Base-by-base conservation (phyloP, 2,329 filamentous ascomycete genomes). In the Ascochyta pisi region DNA sequence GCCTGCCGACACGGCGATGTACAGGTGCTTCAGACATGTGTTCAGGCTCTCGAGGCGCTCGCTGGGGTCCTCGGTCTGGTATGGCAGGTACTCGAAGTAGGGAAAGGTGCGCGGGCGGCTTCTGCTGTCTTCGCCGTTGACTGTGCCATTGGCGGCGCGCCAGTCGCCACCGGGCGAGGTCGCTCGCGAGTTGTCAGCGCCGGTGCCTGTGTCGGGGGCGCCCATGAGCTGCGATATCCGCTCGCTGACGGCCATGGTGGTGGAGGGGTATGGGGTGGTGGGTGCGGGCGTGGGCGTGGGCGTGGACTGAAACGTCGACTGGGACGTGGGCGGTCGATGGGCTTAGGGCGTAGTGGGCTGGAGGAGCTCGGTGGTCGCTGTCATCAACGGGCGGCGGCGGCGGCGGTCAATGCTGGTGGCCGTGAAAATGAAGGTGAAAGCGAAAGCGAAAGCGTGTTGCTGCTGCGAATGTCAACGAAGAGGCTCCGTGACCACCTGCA, bases 11-110 rank as follows among this genome's bases (percentile, higher is more conserved):
- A 99, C 83, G 54, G 94, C 86, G 66, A 97, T 91, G 75, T 96
- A 98, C 27, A 99, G 88, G 71, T 96, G 91, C 75, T 93, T 95
- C 65, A 98, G 83, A 67, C 97, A 98, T 73, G 92, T 91, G 41
- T 89, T 84, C 42, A 99, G 81, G 60, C 93, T 92, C 46, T 83
- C 84, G 73, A 96, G 88, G 61, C 93, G 86, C 77, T 92, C 85
- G 31, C 82, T 75, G 61, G 94, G 89, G 71, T 90, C 87, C 77
- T 99, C 96, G 52, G 93, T 89, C 54, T 87, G 79, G 73, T 98
- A 99, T 33, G 96, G 96, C 46, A 99, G 85, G 72, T 95, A 89
- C 65, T 88, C 84, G 75, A 93, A 92, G 81, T 99, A 99, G 58
- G 91, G 92, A 75, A 95, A 99, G 26, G 95, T 97, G 60, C 95